Percentiles rank a stretch among this genome's conserved stretches.
These are phyloP conservation scores for Ceratorhiza oryzae-sativae DNA, from an alignment of 1,284 basidiomycete genomes.

Conservation along the genomic window DNA sequence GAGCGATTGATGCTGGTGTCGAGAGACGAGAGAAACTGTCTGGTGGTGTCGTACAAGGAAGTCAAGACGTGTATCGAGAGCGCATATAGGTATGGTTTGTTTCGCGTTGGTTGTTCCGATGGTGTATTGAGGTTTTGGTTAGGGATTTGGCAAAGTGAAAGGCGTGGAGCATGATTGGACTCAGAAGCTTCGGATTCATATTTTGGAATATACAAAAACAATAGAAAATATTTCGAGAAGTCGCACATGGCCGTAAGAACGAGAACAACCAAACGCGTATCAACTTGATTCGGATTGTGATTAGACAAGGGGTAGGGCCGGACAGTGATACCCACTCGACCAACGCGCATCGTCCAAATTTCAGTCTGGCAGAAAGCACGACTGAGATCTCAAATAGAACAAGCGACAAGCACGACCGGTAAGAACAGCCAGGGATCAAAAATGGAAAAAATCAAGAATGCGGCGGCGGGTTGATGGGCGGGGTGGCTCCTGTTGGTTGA, in stretches of 20 bases:
- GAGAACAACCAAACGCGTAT: too few relatives aligned
- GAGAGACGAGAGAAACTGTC: constrained; percentile 93
- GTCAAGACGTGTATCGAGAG: constrained; percentile 85
- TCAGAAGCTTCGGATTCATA: not conserved
- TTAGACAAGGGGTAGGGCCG: too few relatives aligned
- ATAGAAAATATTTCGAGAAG: constrained; percentile 10
- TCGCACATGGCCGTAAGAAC: too few relatives aligned
- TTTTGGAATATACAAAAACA: constrained; percentile 38
- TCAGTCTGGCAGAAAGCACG: too few relatives aligned
- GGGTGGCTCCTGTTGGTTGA: not conserved
- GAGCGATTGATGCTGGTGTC: constrained; percentile 95
- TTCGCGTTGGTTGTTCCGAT: not conserved
- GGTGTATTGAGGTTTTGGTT: not conserved
- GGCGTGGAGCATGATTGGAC: too few relatives aligned
- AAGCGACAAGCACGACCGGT: too few relatives aligned
- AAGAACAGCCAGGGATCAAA: too few relatives aligned
- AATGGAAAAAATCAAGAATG: too few relatives aligned
- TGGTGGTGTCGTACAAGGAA: constrained; percentile 95
- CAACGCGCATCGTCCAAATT: too few relatives aligned
- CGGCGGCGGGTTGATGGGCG: not conserved
- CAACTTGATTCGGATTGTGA: too few relatives aligned
- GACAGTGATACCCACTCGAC: too few relatives aligned
- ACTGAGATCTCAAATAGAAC: too few relatives aligned
- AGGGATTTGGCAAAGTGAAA: constrained; percentile 25
- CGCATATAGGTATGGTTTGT: constrained; percentile 65